Evolutionary conservation across 805 yeast genomes (phyloP).

Genomic region (Maudiozyma serrabonitensis): DNA sequence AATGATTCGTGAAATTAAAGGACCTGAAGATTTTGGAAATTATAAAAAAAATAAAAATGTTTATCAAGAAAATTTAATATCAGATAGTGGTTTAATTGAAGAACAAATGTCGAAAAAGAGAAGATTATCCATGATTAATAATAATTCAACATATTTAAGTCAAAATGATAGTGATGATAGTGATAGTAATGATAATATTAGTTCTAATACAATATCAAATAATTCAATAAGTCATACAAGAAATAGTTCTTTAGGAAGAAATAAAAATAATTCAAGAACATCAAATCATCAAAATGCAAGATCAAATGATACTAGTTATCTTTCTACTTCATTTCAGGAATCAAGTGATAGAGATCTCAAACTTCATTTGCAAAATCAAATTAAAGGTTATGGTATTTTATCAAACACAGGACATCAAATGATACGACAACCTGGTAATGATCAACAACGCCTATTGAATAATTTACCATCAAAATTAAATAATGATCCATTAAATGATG

Average conservation of each 20-base stretch:
- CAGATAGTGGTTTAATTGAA: background rate
- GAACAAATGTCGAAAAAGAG: constrained; percentile 1
- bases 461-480: background rate
- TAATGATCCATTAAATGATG: background rate
- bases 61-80: background rate
- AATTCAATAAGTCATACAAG: background rate
- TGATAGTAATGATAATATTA: background rate
- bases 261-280: background rate
- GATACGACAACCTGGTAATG: background rate
- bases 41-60: constrained; percentile 37
- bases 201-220: background rate
- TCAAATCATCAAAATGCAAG: background rate
- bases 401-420: background rate
- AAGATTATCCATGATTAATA: constrained; percentile 5
- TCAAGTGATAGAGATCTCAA: constrained; percentile 3
- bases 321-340: background rate
- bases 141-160: background rate
- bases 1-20: constrained; percentile 46
- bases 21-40: constrained; percentile 58
- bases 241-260: background rate
- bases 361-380: constrained; percentile 19
- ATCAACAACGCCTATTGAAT: background rate
- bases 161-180: background rate
- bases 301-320: background rate
- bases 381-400: constrained; percentile 17